These are phyloP conservation scores for Hypoxylon sp. DNA, from an alignment of 2,329 filamentous ascomycete genomes.

Conservation along the genomic window DNA sequence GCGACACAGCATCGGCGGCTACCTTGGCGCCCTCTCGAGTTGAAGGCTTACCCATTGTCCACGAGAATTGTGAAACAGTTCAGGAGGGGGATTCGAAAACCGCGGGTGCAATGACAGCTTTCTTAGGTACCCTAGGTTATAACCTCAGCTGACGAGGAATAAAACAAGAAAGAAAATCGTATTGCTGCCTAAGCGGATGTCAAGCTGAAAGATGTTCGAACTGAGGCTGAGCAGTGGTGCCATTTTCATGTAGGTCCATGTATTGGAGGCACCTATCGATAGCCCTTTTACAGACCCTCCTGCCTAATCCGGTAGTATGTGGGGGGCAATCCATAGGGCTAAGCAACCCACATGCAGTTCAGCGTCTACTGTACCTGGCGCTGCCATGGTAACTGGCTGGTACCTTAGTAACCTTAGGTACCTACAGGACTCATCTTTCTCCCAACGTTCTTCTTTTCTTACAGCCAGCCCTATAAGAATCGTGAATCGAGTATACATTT, in stretches of 20 bases:
- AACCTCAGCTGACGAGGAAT: neutral
- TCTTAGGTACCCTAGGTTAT: neutral
- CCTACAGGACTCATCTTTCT: no score
- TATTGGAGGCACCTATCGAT: neutral
- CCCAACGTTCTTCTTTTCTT: no score
- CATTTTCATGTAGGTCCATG: neutral
- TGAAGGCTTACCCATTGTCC: slow-evolving; percentile 49
- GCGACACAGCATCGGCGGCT: slow-evolving; percentile 48
- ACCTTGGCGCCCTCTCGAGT: slow-evolving; percentile 22
- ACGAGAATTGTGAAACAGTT: neutral
- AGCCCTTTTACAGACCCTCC: neutral
- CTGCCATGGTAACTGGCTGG: no score
- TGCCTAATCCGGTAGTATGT: neutral
- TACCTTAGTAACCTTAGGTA: no score
- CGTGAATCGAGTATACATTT: neutral
- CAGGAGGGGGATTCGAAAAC: neutral
- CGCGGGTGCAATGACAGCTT: neutral
- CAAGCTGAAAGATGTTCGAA: neutral
- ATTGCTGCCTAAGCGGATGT: neutral
- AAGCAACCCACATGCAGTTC: neutral
- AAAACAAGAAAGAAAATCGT: neutral
- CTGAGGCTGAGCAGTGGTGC: neutral
- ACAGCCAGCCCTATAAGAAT: neutral
- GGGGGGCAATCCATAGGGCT: no score
- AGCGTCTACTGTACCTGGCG: no score